Base-by-base conservation (phyloP, 2,329 filamentous ascomycete species). In the Talaromyces albobiverticillius region DNA sequence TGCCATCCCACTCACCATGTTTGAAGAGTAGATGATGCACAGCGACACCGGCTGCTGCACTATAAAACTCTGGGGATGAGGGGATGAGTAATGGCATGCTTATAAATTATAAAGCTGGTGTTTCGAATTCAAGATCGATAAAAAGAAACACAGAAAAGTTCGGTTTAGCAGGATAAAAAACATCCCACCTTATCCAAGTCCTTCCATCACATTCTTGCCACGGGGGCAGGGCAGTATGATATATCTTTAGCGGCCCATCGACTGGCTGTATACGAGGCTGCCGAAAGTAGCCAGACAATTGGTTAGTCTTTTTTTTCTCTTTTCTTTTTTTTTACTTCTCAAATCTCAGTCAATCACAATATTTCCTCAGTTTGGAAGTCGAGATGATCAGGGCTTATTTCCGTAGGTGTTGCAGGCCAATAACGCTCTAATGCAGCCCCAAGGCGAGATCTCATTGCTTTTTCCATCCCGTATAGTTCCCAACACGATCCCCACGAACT, bases 1-100 rank as follows among this genome's bases (percentile, higher is more conserved):
- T 55, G 9, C 38, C 38, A 20, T 55, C 53, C 53, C 53, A 55
- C 36, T 55, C 53, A 42, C 53, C 53, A 18, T 55, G 20, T 50
- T 48, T 23, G 14, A 55, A 51, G 6, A 51, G 20, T 16, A 47
- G 22, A 45, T 41, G 13, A 45, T 55, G 48, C 11, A 51, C 23
- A 16, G 43, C 53, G 11, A 47, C 47, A 16, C 53, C 53, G 13
- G 41, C 46, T 36, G 38, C 42, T 22, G 49, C 38, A 22, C 53
- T 55, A 11, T 25, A 29, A 38, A 46, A 14, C 3, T 14, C 29
- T 13, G 47, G 42, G 13, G 14, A 25, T 4, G 48, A 51, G 29
- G 36, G n/a, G n/a, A 36, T 11, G 1, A 45, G 13, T 16, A 26
- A 29, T 10, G 29, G 25, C 53, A 55, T 55, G 11, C 18, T 29